Conservation (phyloP, 345 rosid species). For the Dovyalis caffra region DNA sequence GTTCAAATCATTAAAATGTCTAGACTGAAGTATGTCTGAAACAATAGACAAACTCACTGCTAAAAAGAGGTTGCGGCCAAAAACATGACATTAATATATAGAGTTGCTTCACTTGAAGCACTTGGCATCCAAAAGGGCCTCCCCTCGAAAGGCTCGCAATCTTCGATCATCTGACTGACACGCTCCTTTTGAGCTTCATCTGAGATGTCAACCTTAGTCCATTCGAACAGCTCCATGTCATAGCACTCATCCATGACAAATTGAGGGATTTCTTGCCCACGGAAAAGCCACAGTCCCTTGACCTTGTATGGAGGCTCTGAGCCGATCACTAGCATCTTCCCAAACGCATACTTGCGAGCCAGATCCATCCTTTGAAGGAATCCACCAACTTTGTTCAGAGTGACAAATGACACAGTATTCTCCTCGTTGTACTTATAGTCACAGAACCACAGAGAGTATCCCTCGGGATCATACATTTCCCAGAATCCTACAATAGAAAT, state of each 20-base stretch:
- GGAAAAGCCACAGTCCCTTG: slow-evolving; percentile 96
- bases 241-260: slow-evolving; percentile 88
- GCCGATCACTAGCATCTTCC: slow-evolving; percentile 93
- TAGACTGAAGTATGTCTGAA: neutral
- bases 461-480: slow-evolving; percentile 99
- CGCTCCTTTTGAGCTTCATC: slow-evolving; percentile 93
- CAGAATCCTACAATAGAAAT: slow-evolving; percentile 62
- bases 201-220: slow-evolving; percentile 80
- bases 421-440: slow-evolving; percentile 97
- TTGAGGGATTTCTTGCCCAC: slow-evolving; percentile 81
- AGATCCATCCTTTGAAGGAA: slow-evolving; percentile 96
- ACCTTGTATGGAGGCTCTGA: slow-evolving; percentile 81
- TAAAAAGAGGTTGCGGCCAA: neutral
- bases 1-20: slow-evolving; percentile 8
- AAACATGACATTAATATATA: neutral
- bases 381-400: slow-evolving; percentile 91
- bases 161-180: slow-evolving; percentile 94
- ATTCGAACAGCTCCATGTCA: slow-evolving; percentile 95
- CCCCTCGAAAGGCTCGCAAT: slow-evolving; percentile 87
- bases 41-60: slow-evolving; percentile 15
- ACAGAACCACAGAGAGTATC: slow-evolving; percentile 96
- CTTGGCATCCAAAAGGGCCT: slow-evolving; percentile 91
- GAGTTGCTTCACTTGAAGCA: slow-evolving; percentile 71
- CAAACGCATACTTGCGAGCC: slow-evolving; percentile 92
- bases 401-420: slow-evolving; percentile 85